phyloP scores from a whole-genome alignment of 148 eudicot genomes.

The Persicaria tinctoria region DNA sequence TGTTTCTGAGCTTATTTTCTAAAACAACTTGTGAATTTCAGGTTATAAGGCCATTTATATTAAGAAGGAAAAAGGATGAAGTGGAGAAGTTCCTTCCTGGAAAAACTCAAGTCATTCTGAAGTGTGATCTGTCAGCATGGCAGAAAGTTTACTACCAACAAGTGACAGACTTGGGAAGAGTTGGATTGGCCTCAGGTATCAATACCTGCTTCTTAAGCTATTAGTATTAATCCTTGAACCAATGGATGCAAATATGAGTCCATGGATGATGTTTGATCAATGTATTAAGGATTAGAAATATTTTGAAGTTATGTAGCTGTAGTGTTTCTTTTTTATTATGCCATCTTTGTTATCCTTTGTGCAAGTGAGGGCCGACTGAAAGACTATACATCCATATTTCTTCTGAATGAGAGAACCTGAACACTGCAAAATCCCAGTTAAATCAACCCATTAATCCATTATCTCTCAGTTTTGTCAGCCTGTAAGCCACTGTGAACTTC shows the following conservation, averaged over 20 bases:
- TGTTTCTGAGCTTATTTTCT: constrained; percentile 9
- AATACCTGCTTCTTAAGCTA: neutral
- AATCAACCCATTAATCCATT: neutral
- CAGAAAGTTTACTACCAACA: constrained; percentile 95
- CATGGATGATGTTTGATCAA: neutral
- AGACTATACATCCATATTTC: neutral
- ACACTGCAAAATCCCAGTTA: neutral
- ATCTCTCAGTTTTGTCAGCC: neutral
- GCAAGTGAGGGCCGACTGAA: neutral
- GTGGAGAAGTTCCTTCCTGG: constrained; percentile 93
- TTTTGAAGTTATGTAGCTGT: neutral
- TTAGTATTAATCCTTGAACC: neutral
- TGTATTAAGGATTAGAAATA: neutral
- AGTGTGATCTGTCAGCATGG: constrained; percentile 98
- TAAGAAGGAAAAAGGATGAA: constrained; percentile 95
- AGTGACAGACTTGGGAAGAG: constrained; percentile 87
- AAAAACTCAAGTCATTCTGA: constrained; percentile 86
- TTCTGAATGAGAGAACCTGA: neutral
- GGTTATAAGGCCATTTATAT: constrained; percentile 98
- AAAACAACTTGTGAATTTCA: constrained; percentile 20
- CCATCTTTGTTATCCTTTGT: neutral
- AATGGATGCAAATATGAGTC: neutral
- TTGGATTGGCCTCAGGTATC: constrained; percentile 78
- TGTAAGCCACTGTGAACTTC: neutral
- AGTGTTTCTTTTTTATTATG: neutral